Percentiles rank a stretch among this genome's conserved stretches.
phyloP scores from a whole-genome alignment of 306 rosid species.

The Quercus robur region DNA sequence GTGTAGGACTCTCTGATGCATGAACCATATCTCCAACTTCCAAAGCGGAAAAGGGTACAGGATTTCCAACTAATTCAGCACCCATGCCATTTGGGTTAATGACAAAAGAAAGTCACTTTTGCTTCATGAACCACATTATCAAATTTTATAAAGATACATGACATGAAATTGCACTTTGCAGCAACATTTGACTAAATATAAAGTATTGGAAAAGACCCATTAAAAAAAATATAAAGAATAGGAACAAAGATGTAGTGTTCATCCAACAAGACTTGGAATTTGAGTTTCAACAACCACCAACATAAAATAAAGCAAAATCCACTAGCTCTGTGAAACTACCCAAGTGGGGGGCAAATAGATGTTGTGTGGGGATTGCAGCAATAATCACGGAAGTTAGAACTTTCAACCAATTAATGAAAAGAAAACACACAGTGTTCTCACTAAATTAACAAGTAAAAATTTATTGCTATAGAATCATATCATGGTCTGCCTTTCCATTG shows the following conservation, averaged over 20 bases:
- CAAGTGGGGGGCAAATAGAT: conserved; percentile 24
- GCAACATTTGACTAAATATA: conserved; percentile 44
- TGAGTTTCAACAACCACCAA: conserved; percentile 29
- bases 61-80: conserved; percentile 4
- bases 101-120: conserved; percentile 37
- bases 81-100: conserved; percentile 1
- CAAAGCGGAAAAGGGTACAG: not conserved
- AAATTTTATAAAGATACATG: conserved; percentile 14
- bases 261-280: conserved; percentile 8
- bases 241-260: not conserved
- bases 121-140: conserved; percentile 23
- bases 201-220: conserved; percentile 5
- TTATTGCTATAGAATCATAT: not conserved
- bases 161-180: conserved; percentile 31
- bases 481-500: too few species aligned
- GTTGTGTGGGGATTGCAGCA: conserved; percentile 22
- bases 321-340: conserved; percentile 24
- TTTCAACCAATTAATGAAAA: not conserved
- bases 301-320: conserved; percentile 17
- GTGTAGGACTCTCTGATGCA: not conserved
- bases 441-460: not conserved
- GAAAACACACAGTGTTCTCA: not conserved
- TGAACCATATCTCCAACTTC: not conserved
- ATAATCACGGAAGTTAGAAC: conserved; percentile 19
- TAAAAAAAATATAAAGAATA: not conserved